A percentile compares a stretch with the other conserved stretches of the same genome.
Conservation (phyloP, 2,329 filamentous ascomycete species). For the Seiridium cupressi region DNA sequence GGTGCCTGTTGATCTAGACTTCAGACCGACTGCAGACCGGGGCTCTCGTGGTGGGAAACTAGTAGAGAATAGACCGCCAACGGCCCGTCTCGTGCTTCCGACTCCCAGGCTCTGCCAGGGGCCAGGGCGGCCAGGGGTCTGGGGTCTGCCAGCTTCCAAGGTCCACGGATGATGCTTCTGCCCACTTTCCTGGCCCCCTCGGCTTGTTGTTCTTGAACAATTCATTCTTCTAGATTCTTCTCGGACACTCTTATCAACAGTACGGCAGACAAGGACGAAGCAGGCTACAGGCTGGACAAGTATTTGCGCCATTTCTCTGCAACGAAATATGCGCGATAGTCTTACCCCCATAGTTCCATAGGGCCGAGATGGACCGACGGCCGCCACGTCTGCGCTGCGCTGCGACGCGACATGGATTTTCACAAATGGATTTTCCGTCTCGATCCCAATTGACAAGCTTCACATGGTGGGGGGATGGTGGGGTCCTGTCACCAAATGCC, state of each 20-base stretch:
- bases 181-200: not conserved
- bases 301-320: slow-evolving; percentile 2
- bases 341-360: not conserved
- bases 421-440: not conserved
- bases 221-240: not conserved
- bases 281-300: not conserved
- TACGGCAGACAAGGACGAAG: no score
- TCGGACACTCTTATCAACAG: not conserved
- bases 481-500: not conserved
- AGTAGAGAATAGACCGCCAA: not conserved
- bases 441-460: not conserved
- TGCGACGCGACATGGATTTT: not conserved
- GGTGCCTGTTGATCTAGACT: slow-evolving; percentile 2
- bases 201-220: not conserved
- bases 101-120: no score
- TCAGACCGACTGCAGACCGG: not conserved
- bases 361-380: not conserved
- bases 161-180: no score
- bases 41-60: not conserved
- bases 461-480: not conserved
- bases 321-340: not conserved
- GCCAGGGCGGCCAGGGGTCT: no score
- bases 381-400: not conserved
- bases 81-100: not conserved
- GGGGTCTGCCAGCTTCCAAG: no score